Conservation (phyloP, 2,329 filamentous ascomycete genomes). For the Tolypocladium cylindrosporum region DNA sequence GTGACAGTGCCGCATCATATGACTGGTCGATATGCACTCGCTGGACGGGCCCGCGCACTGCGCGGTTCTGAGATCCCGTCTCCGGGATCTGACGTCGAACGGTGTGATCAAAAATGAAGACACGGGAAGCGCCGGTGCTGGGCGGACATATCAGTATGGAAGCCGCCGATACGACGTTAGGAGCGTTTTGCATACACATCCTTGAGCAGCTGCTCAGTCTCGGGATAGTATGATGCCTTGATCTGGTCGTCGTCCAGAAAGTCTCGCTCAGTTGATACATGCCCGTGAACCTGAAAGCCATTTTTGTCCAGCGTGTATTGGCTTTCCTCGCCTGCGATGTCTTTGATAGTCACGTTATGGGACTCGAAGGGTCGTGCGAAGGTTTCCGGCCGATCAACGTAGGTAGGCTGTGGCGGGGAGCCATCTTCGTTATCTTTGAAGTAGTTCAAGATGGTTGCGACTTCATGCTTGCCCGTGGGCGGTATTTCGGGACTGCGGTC, state of each 20-base stretch:
- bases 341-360: constrained; percentile 20
- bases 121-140: constrained; percentile 43
- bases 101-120: constrained; percentile 55
- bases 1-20: constrained; percentile 31
- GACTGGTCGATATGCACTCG: constrained; percentile 49
- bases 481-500: too few species aligned
- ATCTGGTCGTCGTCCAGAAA: constrained; percentile 50
- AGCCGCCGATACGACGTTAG: too few species aligned
- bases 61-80: constrained; percentile 37
- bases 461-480: constrained; percentile 11
- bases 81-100: constrained; percentile 28
- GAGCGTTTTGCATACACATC: constrained; percentile 30
- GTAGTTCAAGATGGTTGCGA: constrained; percentile 26
- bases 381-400: constrained; percentile 23
- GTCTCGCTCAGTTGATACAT: constrained; percentile 22
- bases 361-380: constrained; percentile 17
- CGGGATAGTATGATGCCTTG: constrained; percentile 57
- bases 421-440: constrained; percentile 30
- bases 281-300: constrained; percentile 24
- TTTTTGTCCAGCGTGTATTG: constrained; percentile 26
- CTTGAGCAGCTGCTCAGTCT: constrained; percentile 58
- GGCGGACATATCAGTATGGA: neutral
- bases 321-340: constrained; percentile 24
- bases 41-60: constrained; percentile 28
- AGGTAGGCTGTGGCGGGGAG: constrained; percentile 24